Evolutionary conservation across 495 filamentous ascomycete species (phyloP).

Genomic region (Lasiosphaeris hirsuta): DNA sequence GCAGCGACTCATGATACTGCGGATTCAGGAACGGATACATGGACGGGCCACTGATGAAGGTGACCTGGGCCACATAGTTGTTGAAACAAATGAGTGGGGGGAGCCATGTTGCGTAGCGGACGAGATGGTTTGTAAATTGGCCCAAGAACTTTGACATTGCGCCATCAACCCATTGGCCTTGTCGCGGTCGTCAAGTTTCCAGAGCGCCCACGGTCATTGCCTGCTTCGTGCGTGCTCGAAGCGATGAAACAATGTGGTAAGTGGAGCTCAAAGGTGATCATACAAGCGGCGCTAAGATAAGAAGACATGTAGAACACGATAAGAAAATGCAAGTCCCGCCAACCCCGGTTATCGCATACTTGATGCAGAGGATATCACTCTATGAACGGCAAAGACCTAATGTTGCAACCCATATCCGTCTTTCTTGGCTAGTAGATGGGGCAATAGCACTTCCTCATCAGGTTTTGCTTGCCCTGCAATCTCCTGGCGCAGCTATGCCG

Average conservation of each 20-base stretch:
- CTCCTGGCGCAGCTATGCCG: no score
- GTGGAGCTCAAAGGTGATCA: neutral
- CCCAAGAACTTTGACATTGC: conserved; percentile 27
- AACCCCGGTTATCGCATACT: conserved; percentile 2
- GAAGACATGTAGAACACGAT: no score
- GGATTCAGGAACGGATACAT: conserved; percentile 79
- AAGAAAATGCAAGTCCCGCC: neutral
- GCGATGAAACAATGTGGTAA: neutral
- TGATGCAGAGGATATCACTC: no score
- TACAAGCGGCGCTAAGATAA: neutral
- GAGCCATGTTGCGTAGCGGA: conserved; percentile 56
- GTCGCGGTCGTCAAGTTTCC: neutral
- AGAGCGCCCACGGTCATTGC: neutral
- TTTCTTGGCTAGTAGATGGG: no score
- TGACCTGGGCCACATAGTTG: conserved; percentile 57
- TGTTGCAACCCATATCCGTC: no score
- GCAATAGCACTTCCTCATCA: no score
- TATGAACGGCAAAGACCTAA: no score
- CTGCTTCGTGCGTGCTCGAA: neutral
- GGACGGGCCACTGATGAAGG: conserved; percentile 62
- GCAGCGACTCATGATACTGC: conserved; percentile 54
- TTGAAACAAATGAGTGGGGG: conserved; percentile 65
- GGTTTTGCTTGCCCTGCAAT: no score
- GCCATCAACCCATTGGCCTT: conserved; percentile 35
- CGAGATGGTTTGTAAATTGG: conserved; percentile 42